Evolutionary conservation across 352 stramenopile genomes (phyloP).

Genomic region (Blastocystis hominis): DNA sequence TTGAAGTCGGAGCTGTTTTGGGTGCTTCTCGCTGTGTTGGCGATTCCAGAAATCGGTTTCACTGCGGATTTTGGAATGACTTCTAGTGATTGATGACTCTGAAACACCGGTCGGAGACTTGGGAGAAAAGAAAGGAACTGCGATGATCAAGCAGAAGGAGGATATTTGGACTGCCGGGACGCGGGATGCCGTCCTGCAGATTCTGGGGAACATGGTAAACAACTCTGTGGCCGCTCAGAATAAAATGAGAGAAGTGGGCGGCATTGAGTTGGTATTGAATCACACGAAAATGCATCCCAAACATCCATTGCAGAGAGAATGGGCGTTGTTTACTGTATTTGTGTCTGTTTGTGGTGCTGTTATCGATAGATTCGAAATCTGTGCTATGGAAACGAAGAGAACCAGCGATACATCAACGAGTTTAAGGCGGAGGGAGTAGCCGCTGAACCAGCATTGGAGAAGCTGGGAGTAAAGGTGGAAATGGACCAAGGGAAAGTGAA

Average conservation of each 20-base stretch:
- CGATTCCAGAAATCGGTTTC: not conserved
- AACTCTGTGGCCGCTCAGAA: not conserved
- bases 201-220: slow-evolving; percentile 31
- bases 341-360: not conserved
- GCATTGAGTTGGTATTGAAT: slow-evolving; percentile 31
- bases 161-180: slow-evolving; percentile 20
- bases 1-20: not conserved
- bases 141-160: slow-evolving; percentile 30
- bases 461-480: slow-evolving; percentile 17
- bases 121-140: not conserved
- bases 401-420: slow-evolving; percentile 27
- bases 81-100: not conserved
- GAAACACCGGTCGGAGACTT: not conserved
- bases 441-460: not conserved
- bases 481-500: not conserved
- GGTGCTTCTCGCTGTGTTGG: not conserved
- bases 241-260: not conserved
- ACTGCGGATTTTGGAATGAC: no score
- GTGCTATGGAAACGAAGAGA: slow-evolving; percentile 13
- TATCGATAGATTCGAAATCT: slow-evolving; percentile 36
- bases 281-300: slow-evolving; percentile 53
- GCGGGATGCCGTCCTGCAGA: not conserved
- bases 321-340: slow-evolving; percentile 29
- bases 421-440: slow-evolving; percentile 38
- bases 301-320: slow-evolving; percentile 37